phyloP scores from a whole-genome alignment of 495 filamentous ascomycete species.

The Lasiosphaeria ovina region DNA sequence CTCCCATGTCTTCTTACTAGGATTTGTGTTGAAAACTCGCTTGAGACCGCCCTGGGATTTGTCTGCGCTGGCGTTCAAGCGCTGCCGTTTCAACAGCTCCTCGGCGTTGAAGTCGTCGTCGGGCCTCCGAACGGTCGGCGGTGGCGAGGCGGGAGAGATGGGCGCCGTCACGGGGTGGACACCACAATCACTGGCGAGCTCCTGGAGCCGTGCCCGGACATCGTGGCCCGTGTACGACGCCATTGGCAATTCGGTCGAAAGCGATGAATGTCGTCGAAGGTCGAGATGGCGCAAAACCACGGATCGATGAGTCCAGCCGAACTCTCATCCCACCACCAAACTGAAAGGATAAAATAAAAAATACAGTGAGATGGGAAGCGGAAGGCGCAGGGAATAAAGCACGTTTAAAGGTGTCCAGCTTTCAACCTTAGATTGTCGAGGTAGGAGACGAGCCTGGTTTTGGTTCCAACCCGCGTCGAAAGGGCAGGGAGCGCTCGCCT shows the following conservation, averaged over 20 bases:
- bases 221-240: conserved; percentile 24
- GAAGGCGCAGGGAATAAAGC: too few relatives aligned
- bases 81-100: conserved; percentile 43
- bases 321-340: too few relatives aligned
- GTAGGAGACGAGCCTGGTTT: neutral
- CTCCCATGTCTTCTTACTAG: conserved; percentile 49
- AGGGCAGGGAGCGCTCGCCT: neutral
- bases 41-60: conserved; percentile 38
- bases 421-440: neutral
- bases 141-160: conserved; percentile 24
- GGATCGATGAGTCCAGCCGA: too few relatives aligned
- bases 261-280: neutral
- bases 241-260: conserved; percentile 11
- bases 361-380: too few relatives aligned
- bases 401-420: too few relatives aligned
- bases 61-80: conserved; percentile 28
- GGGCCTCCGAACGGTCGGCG: conserved; percentile 29
- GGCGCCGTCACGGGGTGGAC: conserved; percentile 21
- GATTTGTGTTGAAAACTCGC: conserved; percentile 44
- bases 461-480: neutral
- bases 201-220: conserved; percentile 32
- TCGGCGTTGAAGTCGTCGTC: conserved; percentile 44
- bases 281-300: neutral
- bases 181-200: conserved; percentile 38
- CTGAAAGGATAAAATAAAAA: too few relatives aligned